Percentiles rank a stretch among this genome's conserved stretches.
These are phyloP conservation scores for Floccularia luteovirens DNA, from an alignment of 768 basidiomycete species.

Conservation along the genomic window DNA sequence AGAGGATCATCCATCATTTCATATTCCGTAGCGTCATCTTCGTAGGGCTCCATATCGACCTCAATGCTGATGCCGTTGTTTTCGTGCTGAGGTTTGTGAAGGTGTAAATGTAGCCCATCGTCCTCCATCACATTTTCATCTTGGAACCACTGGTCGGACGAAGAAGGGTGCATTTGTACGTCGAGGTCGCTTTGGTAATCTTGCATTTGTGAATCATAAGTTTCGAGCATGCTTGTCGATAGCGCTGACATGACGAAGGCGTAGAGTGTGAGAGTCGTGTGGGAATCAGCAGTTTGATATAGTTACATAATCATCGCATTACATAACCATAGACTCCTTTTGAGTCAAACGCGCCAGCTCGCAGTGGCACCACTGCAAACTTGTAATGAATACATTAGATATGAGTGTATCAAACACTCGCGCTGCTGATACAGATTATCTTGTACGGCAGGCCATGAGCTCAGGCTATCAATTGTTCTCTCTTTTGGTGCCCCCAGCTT, in stretches of 20 bases:
- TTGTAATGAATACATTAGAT: background rate
- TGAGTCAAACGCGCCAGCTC: background rate
- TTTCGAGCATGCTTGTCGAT: slow-evolving; percentile 42
- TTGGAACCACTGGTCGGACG: slow-evolving; percentile 44
- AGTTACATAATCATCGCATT: background rate
- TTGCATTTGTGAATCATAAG: slow-evolving; percentile 58
- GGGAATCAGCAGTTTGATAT: background rate
- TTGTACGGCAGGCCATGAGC: slow-evolving; percentile 56
- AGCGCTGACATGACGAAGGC: slow-evolving; percentile 22
- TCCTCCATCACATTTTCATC: slow-evolving; percentile 56
- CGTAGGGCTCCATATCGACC: slow-evolving; percentile 59
- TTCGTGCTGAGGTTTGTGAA: slow-evolving; percentile 13
- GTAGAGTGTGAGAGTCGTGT: slow-evolving; percentile 2
- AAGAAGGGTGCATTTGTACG: slow-evolving; percentile 48
- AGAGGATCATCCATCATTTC: slow-evolving; percentile 43
- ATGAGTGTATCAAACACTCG: slow-evolving; percentile 19
- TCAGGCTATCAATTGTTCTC: slow-evolving; percentile 67
- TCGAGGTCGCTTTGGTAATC: slow-evolving; percentile 53
- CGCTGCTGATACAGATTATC: slow-evolving; percentile 53
- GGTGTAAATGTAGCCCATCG: slow-evolving; percentile 24
- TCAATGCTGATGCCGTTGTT: slow-evolving; percentile 39
- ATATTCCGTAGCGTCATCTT: slow-evolving; percentile 42
- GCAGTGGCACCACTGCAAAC: background rate
- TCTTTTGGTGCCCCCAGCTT: slow-evolving; percentile 53
- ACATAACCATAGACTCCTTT: background rate